Evolutionary conservation across 2,329 filamentous ascomycete genomes (phyloP), one percentile per base, ranked within the genome.

Genomic region (Podosphaera aphanis): DNA sequence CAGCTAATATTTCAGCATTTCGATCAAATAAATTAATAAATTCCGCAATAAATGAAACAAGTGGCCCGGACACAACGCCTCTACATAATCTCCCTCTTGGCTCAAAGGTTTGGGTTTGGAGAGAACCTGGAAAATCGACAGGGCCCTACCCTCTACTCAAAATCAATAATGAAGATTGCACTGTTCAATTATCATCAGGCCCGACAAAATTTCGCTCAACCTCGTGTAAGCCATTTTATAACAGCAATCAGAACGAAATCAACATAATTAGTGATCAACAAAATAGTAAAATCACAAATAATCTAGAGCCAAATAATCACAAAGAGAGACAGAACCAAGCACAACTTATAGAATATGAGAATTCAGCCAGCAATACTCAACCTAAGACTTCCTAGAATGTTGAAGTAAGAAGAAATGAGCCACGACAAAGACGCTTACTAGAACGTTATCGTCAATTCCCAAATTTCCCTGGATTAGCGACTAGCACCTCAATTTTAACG

Each of bases 151-250:
- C 2, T 11, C 18, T 40, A 3, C 10, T 40, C 6, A 20, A 18
- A 21, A 40, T 40, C 4, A 11, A 42, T 25, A 42, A 29, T 25
- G 39, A 42, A 42, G 19, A 23, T 25, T 42, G 39, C 21, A 23
- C 15, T 42, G 21, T 25, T 25, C 19, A 42, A 10, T 16, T 36
- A 38, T 50, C 2, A 51, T 50, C 18, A 45, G 48, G n/a, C n/a
- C 33, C 33, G 5, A 36, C 33, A n/a, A 36, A 36, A 18, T 36
- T 36, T 18, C 33, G 33, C 13, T 36, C 33, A 18, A n/a, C 33
- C 33, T 36, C 33, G 5, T 36, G 33, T 36, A 36, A 36, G 33
- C 33, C 33, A 36, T 36, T n/a, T 18, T 36, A 36, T 18, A 18
- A 36, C 13, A 36, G 16, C 16, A n/a, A 36, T 36, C 33, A 36